Evolutionary conservation across 2,329 filamentous ascomycete genomes (phyloP).

Genomic region (Ceratocystis diversiconidia): DNA sequence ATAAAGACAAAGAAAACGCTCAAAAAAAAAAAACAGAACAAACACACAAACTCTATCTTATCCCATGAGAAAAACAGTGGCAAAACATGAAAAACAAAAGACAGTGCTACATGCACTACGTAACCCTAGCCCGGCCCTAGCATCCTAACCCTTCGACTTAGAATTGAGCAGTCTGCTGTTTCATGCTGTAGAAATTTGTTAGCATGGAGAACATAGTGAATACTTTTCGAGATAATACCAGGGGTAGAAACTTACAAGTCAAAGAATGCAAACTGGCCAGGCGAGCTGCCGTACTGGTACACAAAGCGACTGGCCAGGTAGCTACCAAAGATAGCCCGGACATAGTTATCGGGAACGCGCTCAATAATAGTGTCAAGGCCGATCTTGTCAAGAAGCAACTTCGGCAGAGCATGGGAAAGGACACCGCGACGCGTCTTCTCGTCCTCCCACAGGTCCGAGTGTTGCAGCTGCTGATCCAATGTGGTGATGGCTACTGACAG

Average conservation of each 20-base stretch:
- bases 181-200: conserved; percentile 37
- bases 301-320: conserved; percentile 92
- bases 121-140: background rate
- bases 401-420: conserved; percentile 71
- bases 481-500: conserved; percentile 89
- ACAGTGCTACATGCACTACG: background rate
- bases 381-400: conserved; percentile 73
- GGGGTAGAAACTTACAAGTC: conserved; percentile 59
- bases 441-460: conserved; percentile 82
- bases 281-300: conserved; percentile 83
- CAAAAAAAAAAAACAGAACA: background rate
- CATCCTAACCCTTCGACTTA: background rate
- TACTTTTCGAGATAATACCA: too few species aligned
- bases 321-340: conserved; percentile 89
- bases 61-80: conserved; percentile 4
- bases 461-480: conserved; percentile 89
- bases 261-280: conserved; percentile 96
- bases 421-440: conserved; percentile 62
- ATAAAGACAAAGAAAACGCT: conserved; percentile 1
- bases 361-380: conserved; percentile 76
- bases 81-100: background rate
- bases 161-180: conserved; percentile 22
- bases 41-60: conserved; percentile 5
- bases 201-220: background rate
- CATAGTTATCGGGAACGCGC: conserved; percentile 80